Base-by-base conservation (phyloP, 257 asterid genomes). In the Linderniella brevidens region DNA sequence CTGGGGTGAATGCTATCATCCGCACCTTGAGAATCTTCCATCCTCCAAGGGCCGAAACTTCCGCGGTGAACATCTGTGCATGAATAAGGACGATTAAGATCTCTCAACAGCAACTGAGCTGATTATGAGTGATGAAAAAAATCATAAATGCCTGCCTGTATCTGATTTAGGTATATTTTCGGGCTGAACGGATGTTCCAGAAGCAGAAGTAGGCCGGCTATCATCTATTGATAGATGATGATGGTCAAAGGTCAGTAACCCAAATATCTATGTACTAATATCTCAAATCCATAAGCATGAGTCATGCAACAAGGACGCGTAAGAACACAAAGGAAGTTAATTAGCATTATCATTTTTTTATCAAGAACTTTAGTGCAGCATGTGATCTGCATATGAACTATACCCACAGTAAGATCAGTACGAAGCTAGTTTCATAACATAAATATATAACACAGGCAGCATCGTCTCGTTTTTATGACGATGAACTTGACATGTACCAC, bases 151-250 rank as follows among this genome's bases (percentile, higher is more conserved):
- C 86, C 16, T 19, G 85, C 94, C 94, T 69, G 79, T 48, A 35
- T 71, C 77, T 61, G 74, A 56, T 37, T 53, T 61, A 36, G 55
- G 51, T 45, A 65, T 61, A 66, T 69, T 83, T 61, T 61, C 64
- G 13, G 62, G 53, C 50, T 54, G 72, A 19, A 62, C 53, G 51
- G 56, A 52, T 65, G 64, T 64, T 20, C 78, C 78, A 57, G 88
- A 75, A 66, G 86, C 83, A 41, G 96, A 82, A 69, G 66, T 69
- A 58, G 92, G 96, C 42, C 83, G 77, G 50, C 63, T 53, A 57
- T 55, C 68, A 69, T 77, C 99, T 85, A 75, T 41, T 37, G 44
- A 57, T n/a, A n/a, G n/a, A n/a, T n/a, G n/a, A 32, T 36, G 48
- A 63, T 48, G 38, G 50, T 20, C 48, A 68, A 25, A 18, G 9